Evolutionary conservation across 192 early-diverging fungal genomes (phyloP).

Genomic region (Spizellomyces punctatus): DNA sequence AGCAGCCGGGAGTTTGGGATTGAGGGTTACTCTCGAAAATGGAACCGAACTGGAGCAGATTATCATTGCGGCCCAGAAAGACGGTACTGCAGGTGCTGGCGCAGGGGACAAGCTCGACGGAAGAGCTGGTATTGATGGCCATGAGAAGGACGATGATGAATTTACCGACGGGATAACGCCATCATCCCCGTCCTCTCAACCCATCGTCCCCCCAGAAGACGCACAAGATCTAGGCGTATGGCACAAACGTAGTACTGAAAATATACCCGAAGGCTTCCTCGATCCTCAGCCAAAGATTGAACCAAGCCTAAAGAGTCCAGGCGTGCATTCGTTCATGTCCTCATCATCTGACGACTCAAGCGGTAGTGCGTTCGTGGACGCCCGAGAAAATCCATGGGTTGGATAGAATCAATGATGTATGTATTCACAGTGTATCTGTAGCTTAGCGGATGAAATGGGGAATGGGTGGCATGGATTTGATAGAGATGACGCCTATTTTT

Average conservation of each 20-base stretch:
- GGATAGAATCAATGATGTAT: background rate
- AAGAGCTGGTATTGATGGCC: background rate
- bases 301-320: background rate
- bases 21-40: background rate
- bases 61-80: constrained; percentile 10
- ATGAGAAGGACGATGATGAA: background rate
- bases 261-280: constrained; percentile 6
- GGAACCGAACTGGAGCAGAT: constrained; percentile 12
- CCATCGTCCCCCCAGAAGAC: background rate
- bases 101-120: constrained; percentile 25
- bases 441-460: no score
- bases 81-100: constrained; percentile 10
- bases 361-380: constrained; percentile 17
- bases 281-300: background rate
- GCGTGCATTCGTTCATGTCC: background rate
- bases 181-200: background rate
- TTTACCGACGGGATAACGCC: no score
- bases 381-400: constrained; percentile 25
- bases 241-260: background rate
- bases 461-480: no score
- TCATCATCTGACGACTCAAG: constrained; percentile 4
- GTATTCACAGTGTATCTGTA: no score
- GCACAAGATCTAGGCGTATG: background rate
- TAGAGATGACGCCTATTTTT: no score
- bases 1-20: background rate